Base-by-base conservation (phyloP, 2,329 filamentous ascomycete genomes). In the Colletotrichum liaoningense region DNA sequence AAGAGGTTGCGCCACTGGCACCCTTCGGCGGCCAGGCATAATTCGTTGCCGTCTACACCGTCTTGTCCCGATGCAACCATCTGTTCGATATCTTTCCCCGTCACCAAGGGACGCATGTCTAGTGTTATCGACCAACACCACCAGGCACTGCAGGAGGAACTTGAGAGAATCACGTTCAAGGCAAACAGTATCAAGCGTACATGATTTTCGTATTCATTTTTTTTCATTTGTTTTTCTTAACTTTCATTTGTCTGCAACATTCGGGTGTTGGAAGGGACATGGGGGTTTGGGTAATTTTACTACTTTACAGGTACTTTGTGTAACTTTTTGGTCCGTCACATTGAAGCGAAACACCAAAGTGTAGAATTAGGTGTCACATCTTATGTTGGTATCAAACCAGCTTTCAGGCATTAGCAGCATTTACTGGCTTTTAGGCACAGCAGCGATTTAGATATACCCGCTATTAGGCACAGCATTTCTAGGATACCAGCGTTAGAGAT, bases 111-210 rank as follows among this genome's bases (percentile, higher is more conserved):
- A 38, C 57, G 33, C 11, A 59, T 38, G 33, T 60, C 65, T 5
- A 54, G 30, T 57, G 42, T 67, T 38, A 67, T 67, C n/a, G 55
- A 67, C 8, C 65, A 67, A 26, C 65, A 67, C 28, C 56, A 67
- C 26, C 38, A 62, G 22, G 65, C 42, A n/a, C 56, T 67, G 9
- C 46, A 28, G 65, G 65, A 62, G 14, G 56, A 62, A 46, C 65
- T 67, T 19, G 38, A 67, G 2, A 28, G 56, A 3, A 67, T 67
- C 14, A 35, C 56, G 5, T 58, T 22, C 4, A 67, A 62, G 38
- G 65, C 65, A 4, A 62, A 67, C 22, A 24, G 26, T 30, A 67
- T 67, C n/a, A 67, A 67, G 42, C 35, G 55, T 4, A 57, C 26
- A 57, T 57, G 30, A 38, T 12, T 28, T 46, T 46, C 38, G 16